Evolutionary conservation across 805 yeast species (phyloP), one percentile per base, ranked within the genome.

Genomic region (Candida rishiriensis): DNA sequence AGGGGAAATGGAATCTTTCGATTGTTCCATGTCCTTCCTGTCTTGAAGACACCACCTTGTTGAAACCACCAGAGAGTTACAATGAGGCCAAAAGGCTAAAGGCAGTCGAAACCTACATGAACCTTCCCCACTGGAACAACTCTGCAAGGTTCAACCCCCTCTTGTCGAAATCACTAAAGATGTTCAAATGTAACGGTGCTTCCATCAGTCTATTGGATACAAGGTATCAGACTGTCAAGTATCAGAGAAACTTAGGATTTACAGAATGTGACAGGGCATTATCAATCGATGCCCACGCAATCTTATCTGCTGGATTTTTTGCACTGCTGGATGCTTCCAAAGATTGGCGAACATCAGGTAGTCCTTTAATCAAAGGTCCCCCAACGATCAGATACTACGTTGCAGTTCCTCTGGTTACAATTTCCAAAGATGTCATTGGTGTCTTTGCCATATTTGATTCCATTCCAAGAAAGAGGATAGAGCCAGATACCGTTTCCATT

Each of bases 271-370:
- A 80, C 11, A 67, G 88, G 41, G 63, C 60, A 16, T 64, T 79
- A 2, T 79, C 88, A 8, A 61, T 85, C 38, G 93, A 85, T 57
- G 79, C 79, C 9, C 91, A 85, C 63, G 70, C 88, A 0, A 70
- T 85, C 2, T 62, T 85, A 31, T 81, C 89, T 0, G 60, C 68
- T 7, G 79, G 71, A 2, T 70, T 72, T 48, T 75, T 85, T 42
- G 65, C 79, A 3, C 51, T 85, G 8, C 57, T 71, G 5, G 86
- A 85, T 58, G 81, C 89, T 2, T 60, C 78, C 5, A 64, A 65
- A 31, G 95, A 85, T 56, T 85, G 95, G 93, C 69, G 95, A 57
- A 74, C 82, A 3, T 54, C 63, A 14, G 64, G 68, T 34, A 82
- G 79, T 53, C 91, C 91, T 0, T 66, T 83, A 39, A 86, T 85